phyloP scores from a whole-genome alignment of 1,139 yeast genomes.

The Suhomyces yuchorum region DNA sequence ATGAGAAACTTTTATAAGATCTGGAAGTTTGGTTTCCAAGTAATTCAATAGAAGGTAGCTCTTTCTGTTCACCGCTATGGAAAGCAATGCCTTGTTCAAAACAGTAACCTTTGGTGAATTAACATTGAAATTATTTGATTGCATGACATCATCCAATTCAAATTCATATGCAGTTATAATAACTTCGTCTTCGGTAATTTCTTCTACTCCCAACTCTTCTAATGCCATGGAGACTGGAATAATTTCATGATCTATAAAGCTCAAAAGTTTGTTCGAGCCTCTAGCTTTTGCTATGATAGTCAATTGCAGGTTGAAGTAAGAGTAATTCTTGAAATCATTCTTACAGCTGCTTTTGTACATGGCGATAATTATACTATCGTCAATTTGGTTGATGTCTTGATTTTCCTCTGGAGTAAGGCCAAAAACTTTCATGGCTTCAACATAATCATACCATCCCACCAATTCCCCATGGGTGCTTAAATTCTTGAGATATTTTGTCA shows the following conservation, averaged over 20 bases:
- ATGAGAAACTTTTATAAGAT: conserved; percentile 24
- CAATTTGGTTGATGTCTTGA: conserved; percentile 27
- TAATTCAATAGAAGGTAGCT: conserved; percentile 49
- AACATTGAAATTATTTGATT: conserved; percentile 54
- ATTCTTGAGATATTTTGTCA: conserved; percentile 53
- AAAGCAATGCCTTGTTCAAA: conserved; percentile 39
- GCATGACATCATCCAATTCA: conserved; percentile 62
- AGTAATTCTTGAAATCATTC: conserved; percentile 37
- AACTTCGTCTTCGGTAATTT: conserved; percentile 73
- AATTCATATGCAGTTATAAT: conserved; percentile 70
- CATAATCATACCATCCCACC: conserved; percentile 62
- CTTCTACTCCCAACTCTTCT: conserved; percentile 59
- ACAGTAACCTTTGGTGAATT: conserved; percentile 44
- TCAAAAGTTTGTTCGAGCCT: conserved; percentile 43
- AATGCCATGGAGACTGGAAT: conserved; percentile 60
- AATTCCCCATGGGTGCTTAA: conserved; percentile 55
- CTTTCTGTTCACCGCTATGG: conserved; percentile 43
- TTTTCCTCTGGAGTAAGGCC: conserved; percentile 44
- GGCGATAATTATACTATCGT: conserved; percentile 47
- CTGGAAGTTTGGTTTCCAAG: conserved; percentile 47
- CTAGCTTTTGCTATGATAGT: conserved; percentile 47
- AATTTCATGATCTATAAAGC: conserved; percentile 57
- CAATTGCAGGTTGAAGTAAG: conserved; percentile 40
- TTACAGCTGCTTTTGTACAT: conserved; percentile 46
- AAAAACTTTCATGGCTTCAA: conserved; percentile 53